These are phyloP conservation scores for Geosiphon pyriformis DNA, from an alignment of 192 early-diverging fungal genomes.

Conservation along the genomic window DNA sequence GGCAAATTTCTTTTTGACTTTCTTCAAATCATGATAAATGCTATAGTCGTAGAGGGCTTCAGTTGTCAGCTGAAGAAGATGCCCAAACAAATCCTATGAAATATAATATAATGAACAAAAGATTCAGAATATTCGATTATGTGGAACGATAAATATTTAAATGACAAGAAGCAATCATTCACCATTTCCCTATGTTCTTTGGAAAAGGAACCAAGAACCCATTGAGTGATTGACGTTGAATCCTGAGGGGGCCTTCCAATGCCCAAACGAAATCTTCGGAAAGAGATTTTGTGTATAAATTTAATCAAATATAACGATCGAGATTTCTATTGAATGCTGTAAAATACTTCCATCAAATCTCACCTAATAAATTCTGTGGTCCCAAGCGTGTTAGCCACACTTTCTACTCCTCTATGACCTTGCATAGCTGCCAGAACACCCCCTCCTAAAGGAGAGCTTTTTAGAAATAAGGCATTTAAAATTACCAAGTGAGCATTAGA, in stretches of 20 bases:
- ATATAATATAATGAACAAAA: too few species aligned
- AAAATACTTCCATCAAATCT: neutral
- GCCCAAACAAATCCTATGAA: constrained; percentile 46
- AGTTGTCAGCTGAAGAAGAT: constrained; percentile 44
- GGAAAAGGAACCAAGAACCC: constrained; percentile 43
- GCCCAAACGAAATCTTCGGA: constrained; percentile 49
- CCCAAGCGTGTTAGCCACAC: constrained; percentile 37
- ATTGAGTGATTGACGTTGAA: constrained; percentile 36
- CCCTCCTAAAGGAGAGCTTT: constrained; percentile 32
- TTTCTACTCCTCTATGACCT: constrained; percentile 52
- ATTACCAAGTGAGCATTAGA: neutral
- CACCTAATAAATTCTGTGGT: constrained; percentile 47
- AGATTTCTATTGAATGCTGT: neutral
- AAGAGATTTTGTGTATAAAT: neutral
- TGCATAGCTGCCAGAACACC: constrained; percentile 40
- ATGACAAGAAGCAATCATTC: neutral
- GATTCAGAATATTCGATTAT: neutral
- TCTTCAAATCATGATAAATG: constrained; percentile 44
- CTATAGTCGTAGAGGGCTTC: constrained; percentile 51
- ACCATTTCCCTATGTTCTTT: constrained; percentile 54
- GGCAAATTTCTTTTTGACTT: constrained; percentile 52
- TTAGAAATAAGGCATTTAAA: too few species aligned
- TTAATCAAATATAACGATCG: neutral
- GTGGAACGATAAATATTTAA: neutral
- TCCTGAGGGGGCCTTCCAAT: constrained; percentile 44